These are phyloP conservation scores for Lactarius hengduanensis DNA, from an alignment of 768 basidiomycete species.

Conservation along the genomic window DNA sequence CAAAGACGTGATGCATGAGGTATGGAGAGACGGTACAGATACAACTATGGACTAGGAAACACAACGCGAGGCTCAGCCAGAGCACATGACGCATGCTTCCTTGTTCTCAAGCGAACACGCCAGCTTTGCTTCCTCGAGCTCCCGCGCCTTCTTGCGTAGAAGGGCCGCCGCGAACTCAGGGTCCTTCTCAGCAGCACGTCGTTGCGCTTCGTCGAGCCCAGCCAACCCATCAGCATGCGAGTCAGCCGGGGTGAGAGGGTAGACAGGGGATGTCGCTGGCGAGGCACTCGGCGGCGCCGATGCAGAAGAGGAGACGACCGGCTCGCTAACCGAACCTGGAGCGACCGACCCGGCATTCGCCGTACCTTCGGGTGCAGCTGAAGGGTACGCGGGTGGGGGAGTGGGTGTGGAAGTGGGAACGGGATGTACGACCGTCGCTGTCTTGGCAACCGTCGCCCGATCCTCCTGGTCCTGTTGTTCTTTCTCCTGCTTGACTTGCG, in stretches of 20 bases:
- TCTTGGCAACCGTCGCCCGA: background rate
- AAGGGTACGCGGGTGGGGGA: slow-evolving; percentile 3
- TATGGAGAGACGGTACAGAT: background rate
- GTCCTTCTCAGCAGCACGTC: slow-evolving; percentile 55
- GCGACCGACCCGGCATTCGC: background rate
- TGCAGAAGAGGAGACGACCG: slow-evolving; percentile 19
- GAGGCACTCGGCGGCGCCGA: slow-evolving; percentile 31
- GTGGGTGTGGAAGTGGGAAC: slow-evolving; percentile 2
- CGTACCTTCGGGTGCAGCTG: slow-evolving; percentile 7
- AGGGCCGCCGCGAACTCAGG: slow-evolving; percentile 82
- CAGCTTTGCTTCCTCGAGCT: slow-evolving; percentile 78
- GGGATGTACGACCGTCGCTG: slow-evolving; percentile 1
- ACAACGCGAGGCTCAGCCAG: slow-evolving; percentile 49
- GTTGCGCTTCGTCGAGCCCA: slow-evolving; percentile 49
- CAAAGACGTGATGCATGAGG: background rate
- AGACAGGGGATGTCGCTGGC: slow-evolving; percentile 34
- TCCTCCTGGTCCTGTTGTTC: slow-evolving; percentile 25
- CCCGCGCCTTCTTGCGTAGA: slow-evolving; percentile 63
- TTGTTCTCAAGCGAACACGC: slow-evolving; percentile 90
- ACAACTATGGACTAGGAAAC: slow-evolving; percentile 8
- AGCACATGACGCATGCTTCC: slow-evolving; percentile 93
- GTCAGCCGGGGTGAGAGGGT: slow-evolving; percentile 28
- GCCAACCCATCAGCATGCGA: slow-evolving; percentile 33
- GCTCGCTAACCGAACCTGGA: background rate
- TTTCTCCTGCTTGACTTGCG: slow-evolving; percentile 54